Evolutionary conservation across 805 yeast genomes (phyloP), one percentile per base, ranked within the genome.

Genomic region (Candida endomychidarum): DNA sequence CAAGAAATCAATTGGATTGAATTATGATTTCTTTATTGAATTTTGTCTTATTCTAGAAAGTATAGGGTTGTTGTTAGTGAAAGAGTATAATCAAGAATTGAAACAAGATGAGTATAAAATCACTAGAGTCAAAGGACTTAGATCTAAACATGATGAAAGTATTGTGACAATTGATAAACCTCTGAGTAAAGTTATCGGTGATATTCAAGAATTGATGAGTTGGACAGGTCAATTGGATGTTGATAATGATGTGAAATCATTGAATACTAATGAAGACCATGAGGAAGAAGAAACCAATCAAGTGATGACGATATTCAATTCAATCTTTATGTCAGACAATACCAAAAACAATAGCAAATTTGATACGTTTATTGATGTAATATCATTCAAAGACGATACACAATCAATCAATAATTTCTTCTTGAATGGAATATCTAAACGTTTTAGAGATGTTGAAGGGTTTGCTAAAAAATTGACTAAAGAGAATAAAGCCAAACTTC

Each of bases 361-460:
- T 21, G 33, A 26, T 21, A 15, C 16, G 2, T 32, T 38, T 18
- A 20, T 38, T 12, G 42, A 48, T n/a, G 17, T 47, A 1, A 49
- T 63, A 7, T 43, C 61, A 4, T 65, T 66, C 45, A 59, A 52
- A 29, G 53, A 49, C 26, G 52, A 48, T 19, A 23, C 23, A 11
- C 47, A 47, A 1, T 45, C 38, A 22, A 25, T 42, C 8, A 50
- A 54, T 11, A 53, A 51, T 28, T 68, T 68, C 47, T 67, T 69
- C 49, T 51, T 62, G 38, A 59, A 61, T 38, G 72, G 73, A 0
- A 65, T 89, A 2, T 73, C 81, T 26, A 80, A 83, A 55, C 69
- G 99, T 43, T 90, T 93, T 53, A 78, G 76, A 40, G 98, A 91
- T 54, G 95, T 91, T 37, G 98, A 93, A 57, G 78, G 83, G 5